Conservation (phyloP, 768 basidiomycete genomes). For the Boletus coccyginus region DNA sequence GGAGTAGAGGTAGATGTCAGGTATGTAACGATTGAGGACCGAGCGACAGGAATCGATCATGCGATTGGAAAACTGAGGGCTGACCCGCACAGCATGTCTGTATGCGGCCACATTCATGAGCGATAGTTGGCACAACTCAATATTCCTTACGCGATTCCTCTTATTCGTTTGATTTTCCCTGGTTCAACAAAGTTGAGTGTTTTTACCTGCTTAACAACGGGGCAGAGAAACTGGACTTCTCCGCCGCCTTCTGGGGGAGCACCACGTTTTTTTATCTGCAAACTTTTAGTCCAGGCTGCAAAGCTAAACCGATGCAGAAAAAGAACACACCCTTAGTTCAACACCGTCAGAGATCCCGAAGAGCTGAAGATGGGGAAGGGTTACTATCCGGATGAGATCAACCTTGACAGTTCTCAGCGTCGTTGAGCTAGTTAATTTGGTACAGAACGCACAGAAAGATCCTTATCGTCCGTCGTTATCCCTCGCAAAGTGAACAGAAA, state of each 20-base stretch:
- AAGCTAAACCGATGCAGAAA: not conserved
- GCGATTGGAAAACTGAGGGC: conserved; percentile 95
- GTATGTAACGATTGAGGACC: conserved; percentile 92
- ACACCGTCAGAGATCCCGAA: conserved; percentile 90
- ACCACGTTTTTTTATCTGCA: conserved; percentile 93
- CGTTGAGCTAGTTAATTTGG: conserved; percentile 10
- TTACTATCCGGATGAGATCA: conserved; percentile 86
- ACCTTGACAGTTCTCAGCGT: conserved; percentile 46
- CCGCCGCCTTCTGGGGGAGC: conserved; percentile 90
- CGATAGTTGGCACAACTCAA: not conserved
- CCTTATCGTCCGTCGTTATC: conserved; percentile 89
- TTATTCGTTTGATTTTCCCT: conserved; percentile 90
- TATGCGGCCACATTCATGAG: not conserved
- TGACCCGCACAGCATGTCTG: conserved; percentile 95
- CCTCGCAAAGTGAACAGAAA: conserved; percentile 80
- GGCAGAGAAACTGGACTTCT: conserved; percentile 91
- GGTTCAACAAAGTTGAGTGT: conserved; percentile 89
- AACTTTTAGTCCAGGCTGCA: not conserved
- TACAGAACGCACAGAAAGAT: conserved; percentile 69
- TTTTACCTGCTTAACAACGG: conserved; percentile 86
- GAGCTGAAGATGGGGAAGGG: conserved; percentile 83
- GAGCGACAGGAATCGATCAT: conserved; percentile 96
- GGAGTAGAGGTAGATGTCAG: conserved; percentile 97
- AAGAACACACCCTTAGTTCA: conserved; percentile 68
- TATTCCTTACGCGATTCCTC: conserved; percentile 84